Evolutionary conservation across 345 rosid genomes (phyloP).

Genomic region (Corchorus capsularis): DNA sequence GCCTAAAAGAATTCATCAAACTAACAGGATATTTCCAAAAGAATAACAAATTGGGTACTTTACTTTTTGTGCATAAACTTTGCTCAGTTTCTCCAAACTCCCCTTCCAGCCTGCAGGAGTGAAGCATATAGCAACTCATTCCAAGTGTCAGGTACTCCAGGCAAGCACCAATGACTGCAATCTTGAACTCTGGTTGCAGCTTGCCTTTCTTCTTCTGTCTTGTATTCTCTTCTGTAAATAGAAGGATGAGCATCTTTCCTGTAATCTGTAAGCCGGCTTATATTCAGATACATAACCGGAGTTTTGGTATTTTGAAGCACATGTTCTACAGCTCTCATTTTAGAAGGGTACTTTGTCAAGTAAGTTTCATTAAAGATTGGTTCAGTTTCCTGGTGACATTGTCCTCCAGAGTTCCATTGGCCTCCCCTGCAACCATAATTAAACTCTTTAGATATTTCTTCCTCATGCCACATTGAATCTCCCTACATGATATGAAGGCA

Average conservation of each 20-base stretch:
- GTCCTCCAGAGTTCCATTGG: conserved; percentile 90
- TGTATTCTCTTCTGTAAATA: conserved; percentile 60
- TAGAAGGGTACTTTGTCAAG: conserved; percentile 72
- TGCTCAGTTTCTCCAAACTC: conserved; percentile 35
- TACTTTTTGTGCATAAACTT: background rate
- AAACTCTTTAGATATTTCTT: background rate
- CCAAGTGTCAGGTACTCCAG: conserved; percentile 91
- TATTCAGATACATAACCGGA: conserved; percentile 68
- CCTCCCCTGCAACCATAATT: conserved; percentile 61
- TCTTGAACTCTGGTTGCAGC: conserved; percentile 69
- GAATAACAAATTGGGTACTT: background rate
- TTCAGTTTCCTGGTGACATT: conserved; percentile 79
- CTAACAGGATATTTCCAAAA: background rate
- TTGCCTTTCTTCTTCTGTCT: conserved; percentile 44
- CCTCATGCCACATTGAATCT: background rate
- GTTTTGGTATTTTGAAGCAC: conserved; percentile 62
- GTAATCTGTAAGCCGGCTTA: conserved; percentile 73
- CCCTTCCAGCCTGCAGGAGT: conserved; percentile 53
- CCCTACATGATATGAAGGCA: background rate
- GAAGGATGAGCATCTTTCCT: conserved; percentile 92
- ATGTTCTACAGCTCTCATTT: conserved; percentile 72
- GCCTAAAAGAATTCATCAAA: background rate
- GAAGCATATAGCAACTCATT: conserved; percentile 78
- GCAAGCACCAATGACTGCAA: conserved; percentile 97
- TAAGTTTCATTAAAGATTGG: conserved; percentile 55